Percentiles rank a stretch among this genome's conserved stretches.
phyloP scores from a whole-genome alignment of 208 protist species.

The Borovskyia barvae region DNA sequence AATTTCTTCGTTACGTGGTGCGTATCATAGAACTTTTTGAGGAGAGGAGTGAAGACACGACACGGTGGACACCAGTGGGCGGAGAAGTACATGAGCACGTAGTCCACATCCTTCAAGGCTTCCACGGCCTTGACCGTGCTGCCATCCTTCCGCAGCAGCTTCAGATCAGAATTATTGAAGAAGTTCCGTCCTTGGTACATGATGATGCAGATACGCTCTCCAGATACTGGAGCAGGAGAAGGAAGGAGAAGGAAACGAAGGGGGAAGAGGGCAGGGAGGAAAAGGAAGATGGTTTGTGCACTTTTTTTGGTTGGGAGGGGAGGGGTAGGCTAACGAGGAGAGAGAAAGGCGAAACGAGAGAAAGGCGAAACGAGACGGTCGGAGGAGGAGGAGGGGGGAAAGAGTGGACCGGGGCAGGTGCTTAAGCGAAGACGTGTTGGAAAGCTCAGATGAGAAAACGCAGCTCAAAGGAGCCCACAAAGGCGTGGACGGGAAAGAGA shows the following conservation, averaged over 20 bases:
- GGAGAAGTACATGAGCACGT: constrained; percentile 75
- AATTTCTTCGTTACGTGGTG: constrained; percentile 45
- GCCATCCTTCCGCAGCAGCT: constrained; percentile 45
- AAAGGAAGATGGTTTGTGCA: neutral
- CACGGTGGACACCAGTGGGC: constrained; percentile 87
- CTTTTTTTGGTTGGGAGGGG: neutral
- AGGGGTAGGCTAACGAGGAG: neutral
- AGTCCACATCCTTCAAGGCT: constrained; percentile 31
- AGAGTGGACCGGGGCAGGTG: no score
- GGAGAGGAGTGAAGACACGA: constrained; percentile 62
- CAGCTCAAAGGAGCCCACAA: no score
- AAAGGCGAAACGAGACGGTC: no score
- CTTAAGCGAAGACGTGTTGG: no score
- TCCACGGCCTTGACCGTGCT: constrained; percentile 12
- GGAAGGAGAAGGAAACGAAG: neutral
- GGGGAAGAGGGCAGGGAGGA: neutral
- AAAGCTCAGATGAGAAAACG: no score
- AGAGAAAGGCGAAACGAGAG: neutral
- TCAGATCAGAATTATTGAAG: constrained; percentile 12
- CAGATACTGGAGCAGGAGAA: neutral
- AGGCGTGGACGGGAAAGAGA: no score
- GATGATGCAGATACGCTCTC: constrained; percentile 2
- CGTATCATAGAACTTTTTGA: constrained; percentile 50
- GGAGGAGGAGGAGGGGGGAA: no score
- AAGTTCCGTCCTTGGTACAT: constrained; percentile 5